Percentiles rank a stretch among this genome's conserved stretches.
phyloP scores from a whole-genome alignment of 2,329 filamentous ascomycete genomes.

The Westerdykella aurantiaca region DNA sequence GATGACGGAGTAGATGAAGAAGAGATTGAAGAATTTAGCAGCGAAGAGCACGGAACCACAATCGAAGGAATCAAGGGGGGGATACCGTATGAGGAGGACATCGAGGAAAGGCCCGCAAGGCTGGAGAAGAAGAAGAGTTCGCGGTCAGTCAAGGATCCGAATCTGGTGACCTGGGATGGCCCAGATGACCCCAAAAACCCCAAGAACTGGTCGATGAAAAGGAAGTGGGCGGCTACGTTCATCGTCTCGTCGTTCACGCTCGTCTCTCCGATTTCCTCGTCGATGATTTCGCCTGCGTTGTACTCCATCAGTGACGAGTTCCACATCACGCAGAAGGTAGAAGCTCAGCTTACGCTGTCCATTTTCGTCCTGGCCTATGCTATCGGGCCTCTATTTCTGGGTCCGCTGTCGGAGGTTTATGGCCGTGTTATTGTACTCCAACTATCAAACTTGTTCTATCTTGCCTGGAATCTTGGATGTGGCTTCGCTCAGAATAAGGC shows the following conservation, averaged over 20 bases:
- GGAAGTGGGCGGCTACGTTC: conserved; percentile 43
- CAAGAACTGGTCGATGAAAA: conserved; percentile 42
- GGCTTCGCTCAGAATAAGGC: conserved; percentile 33
- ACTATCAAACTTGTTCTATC: conserved; percentile 28
- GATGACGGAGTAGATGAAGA: conserved; percentile 2
- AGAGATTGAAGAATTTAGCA: conserved; percentile 1
- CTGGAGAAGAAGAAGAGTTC: conserved; percentile 24
- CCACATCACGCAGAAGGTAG: conserved; percentile 27
- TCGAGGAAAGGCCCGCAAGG: conserved; percentile 16
- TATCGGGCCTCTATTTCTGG: conserved; percentile 36
- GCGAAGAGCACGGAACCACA: conserved; percentile 6
- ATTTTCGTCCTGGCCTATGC: conserved; percentile 39
- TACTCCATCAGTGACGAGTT: conserved; percentile 29
- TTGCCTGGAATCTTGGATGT: conserved; percentile 37
- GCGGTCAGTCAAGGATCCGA: conserved; percentile 26
- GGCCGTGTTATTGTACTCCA: conserved; percentile 36
- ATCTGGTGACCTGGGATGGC: conserved; percentile 42
- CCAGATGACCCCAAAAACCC: conserved; percentile 44
- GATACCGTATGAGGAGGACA: conserved; percentile 26
- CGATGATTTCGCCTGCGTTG: conserved; percentile 37
- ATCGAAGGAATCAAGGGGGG: conserved; percentile 25
- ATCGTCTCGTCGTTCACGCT: conserved; percentile 40
- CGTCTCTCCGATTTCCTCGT: conserved; percentile 37
- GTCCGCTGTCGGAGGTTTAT: conserved; percentile 36
- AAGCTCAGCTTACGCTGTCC: conserved; percentile 32